Evolutionary conservation across 2,329 filamentous ascomycete species (phyloP), one percentile per base, ranked within the genome.

Genomic region (Aspergillus niger): DNA sequence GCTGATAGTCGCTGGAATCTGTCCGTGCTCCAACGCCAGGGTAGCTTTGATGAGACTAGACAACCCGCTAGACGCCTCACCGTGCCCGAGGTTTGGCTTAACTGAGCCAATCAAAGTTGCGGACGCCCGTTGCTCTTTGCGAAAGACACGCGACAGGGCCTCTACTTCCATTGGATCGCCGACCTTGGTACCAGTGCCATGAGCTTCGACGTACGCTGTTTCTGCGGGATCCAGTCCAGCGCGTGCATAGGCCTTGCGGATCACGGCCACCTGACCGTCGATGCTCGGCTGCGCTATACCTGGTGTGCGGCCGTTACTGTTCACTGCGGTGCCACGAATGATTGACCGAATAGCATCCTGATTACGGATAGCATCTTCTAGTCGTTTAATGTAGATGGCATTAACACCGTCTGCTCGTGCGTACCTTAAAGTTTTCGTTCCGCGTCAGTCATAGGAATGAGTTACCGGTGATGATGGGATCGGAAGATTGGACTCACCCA

Each of bases 101-200:
- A 38, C 36, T 38, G 36, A 38, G 36, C 36, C 36, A 13, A 38
- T 11, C 7, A 38, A 15, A 4, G 36, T 38, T 15, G 36, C 8
- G 11, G 7, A 11, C 5, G 36, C 11, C 36, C 36, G 36, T 13
- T 38, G 36, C 4, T 38, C 8, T 38, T 38, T 38, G 11, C 36
- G 36, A 10, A 38, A 38, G 36, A 38, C 36, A 36, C 58, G 55
- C 4, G 39, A 20, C n/a, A 51, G n/a, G 4, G n/a, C 44, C 5
- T 56, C 13, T 2, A 65, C 47, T 62, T 77, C 74, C 0, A 69
- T 54, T 0, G 72, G 74, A 54, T 76, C 74, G 8, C 75, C 75
- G 22, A 70, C 72, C 5, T 63, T 65, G 0, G 74, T 77, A 3
- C 79, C 79, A 0, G 80, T 81, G 30, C 78, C 78, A 57, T 81